phyloP scores from a whole-genome alignment of 805 yeast genomes.

The Nakazawaea siamensis region DNA sequence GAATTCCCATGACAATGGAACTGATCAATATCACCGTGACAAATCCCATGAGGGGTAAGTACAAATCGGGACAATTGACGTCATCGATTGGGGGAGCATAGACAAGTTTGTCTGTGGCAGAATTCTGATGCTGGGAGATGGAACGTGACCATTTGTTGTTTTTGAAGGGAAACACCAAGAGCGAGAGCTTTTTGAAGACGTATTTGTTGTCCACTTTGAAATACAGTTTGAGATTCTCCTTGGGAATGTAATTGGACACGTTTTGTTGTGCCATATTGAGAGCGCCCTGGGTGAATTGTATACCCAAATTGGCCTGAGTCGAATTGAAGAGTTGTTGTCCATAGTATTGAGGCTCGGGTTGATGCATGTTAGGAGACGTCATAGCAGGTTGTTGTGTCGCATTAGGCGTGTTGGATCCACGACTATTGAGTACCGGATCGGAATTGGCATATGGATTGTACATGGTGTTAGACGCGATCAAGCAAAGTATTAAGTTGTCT shows the following conservation, averaged over 20 bases:
- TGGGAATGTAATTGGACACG: constrained; percentile 41
- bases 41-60: constrained; percentile 90
- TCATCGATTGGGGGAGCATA: constrained; percentile 80
- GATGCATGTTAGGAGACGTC: background rate
- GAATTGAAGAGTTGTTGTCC: constrained; percentile 48
- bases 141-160: constrained; percentile 78
- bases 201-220: constrained; percentile 89
- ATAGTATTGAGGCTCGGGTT: background rate
- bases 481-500: too few relatives aligned
- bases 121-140: constrained; percentile 26
- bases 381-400: background rate
- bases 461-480: constrained; percentile 1
- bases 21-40: constrained; percentile 79
- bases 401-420: background rate
- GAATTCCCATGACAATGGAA: constrained; percentile 78
- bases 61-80: constrained; percentile 91
- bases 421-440: constrained; percentile 4
- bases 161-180: constrained; percentile 79
- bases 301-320: constrained; percentile 76
- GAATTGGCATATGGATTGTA: constrained; percentile 11
- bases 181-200: constrained; percentile 62
- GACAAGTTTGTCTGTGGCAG: constrained; percentile 24
- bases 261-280: constrained; percentile 75
- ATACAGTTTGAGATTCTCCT: constrained; percentile 66
- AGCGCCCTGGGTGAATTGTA: constrained; percentile 83